Conservation (phyloP, 768 basidiomycete species). For the Pulveroboletus sp. region DNA sequence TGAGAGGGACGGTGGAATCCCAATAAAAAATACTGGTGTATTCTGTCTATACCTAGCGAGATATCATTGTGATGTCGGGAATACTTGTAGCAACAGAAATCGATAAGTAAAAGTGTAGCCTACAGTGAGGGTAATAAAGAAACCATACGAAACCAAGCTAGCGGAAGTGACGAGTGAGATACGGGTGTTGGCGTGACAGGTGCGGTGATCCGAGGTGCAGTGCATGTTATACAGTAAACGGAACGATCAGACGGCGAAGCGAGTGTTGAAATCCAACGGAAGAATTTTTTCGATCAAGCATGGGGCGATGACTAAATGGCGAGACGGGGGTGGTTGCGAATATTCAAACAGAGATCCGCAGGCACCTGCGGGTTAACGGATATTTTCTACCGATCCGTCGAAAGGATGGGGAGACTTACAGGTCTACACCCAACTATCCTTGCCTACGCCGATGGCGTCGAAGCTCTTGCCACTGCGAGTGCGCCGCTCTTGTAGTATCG, state of each 20-base stretch:
- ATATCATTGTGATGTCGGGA: conserved; percentile 28
- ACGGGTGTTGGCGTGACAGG: conserved; percentile 10
- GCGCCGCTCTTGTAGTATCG: conserved; percentile 65
- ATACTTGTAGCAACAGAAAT: conserved; percentile 30
- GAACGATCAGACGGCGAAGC: conserved; percentile 15
- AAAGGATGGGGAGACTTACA: conserved; percentile 37
- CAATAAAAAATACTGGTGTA: conserved; percentile 16
- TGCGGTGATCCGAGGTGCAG: conserved; percentile 17
- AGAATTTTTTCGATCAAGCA: conserved; percentile 12
- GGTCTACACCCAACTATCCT: conserved; percentile 69
- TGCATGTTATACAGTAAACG: conserved; percentile 26
- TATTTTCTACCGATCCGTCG: conserved; percentile 48
- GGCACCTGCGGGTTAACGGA: conserved; percentile 25
- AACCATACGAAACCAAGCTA: conserved; percentile 19
- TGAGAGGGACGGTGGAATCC: conserved; percentile 2
- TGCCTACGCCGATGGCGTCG: conserved; percentile 74
- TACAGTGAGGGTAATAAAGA: conserved; percentile 28
- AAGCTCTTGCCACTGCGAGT: conserved; percentile 85
- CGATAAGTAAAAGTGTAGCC: conserved; percentile 27
- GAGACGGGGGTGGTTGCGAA: background rate
- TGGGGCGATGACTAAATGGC: background rate
- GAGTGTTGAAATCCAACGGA: conserved; percentile 7
- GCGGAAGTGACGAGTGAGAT: conserved; percentile 21
- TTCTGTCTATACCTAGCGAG: conserved; percentile 27
- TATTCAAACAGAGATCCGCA: conserved; percentile 2